Conservation (phyloP, 2,329 filamentous ascomycete species). For the Epichloe aotearoae region DNA sequence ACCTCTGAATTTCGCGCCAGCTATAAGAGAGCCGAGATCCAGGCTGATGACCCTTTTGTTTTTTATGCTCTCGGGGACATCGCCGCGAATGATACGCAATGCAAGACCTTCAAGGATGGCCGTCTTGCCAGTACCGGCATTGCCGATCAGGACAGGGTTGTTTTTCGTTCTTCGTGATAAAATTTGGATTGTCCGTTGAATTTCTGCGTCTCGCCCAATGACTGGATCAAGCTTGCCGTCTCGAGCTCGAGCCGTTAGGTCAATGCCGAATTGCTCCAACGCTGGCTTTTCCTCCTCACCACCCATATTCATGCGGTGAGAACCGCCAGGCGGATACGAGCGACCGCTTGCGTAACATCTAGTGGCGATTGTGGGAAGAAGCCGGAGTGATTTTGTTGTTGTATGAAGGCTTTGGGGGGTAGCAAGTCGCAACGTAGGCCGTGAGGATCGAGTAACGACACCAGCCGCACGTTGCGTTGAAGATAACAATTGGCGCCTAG, state of each 20-base stretch:
- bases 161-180: constrained; percentile 89
- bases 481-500: constrained; percentile 25
- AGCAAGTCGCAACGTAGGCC: constrained; percentile 16
- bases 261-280: constrained; percentile 80
- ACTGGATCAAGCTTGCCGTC: constrained; percentile 91
- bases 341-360: constrained; percentile 56
- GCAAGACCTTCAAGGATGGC: constrained; percentile 85
- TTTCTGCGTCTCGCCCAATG: constrained; percentile 83
- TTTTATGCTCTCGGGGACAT: constrained; percentile 92
- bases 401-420: constrained; percentile 12
- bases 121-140: constrained; percentile 85
- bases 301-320: constrained; percentile 84
- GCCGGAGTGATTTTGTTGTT: constrained; percentile 8
- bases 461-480: constrained; percentile 26
- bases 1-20: constrained; percentile 87
- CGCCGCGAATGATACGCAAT: constrained; percentile 76
- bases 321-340: constrained; percentile 81
- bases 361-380: constrained; percentile 26
- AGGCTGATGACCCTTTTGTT: constrained; percentile 80
- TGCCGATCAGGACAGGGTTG: constrained; percentile 87
- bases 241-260: constrained; percentile 73
- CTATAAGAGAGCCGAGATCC: constrained; percentile 85
- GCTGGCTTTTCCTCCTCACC: constrained; percentile 68
- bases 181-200: constrained; percentile 88
- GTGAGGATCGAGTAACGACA: constrained; percentile 15